Evolutionary conservation across 192 early-diverging fungal genomes (phyloP), one percentile per base, ranked within the genome.

Genomic region (Nowakowskiella sp.): DNA sequence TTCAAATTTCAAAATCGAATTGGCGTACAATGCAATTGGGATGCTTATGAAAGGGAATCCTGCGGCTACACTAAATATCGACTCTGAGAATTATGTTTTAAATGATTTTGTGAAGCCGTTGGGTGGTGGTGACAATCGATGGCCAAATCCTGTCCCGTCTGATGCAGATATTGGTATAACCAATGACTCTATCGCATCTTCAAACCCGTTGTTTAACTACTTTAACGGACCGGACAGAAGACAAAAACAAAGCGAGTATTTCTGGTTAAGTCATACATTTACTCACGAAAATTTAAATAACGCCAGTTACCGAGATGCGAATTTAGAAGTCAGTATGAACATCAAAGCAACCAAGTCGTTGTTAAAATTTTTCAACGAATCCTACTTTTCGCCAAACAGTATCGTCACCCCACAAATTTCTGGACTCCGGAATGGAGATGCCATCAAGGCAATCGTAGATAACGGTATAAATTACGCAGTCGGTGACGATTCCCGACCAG

Each of bases 391-490:
- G 19, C 64, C 47, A 24, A 43, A 49, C 16, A 26, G 70, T 6
- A 73, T 71, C 57, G 60, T 71, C 24, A 71, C 70, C 8, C 70
- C 70, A 13, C 36, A 60, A 50, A 71, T 71, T 31, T 60, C 70
- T 19, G 70, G 70, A 58, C 30, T 71, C 30, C 67, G 60, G 51
- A 71, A 71, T 48, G 71, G 53, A 24, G 70, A 73, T 26, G 67
- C 67, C 1, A 36, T 69, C 13, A 10, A 25, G 8, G 72, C 67
- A 16, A 22, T 69, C 7, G 24, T 44, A 2, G 68, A 74, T 13
- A 31, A 57, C 34, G 67, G 67, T 43, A 67, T 72, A 33, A 64
- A 36, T 1, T 28, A 44, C 30, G 53, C 52, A 16, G 67, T 69
- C 36, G 67, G 67, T 29, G 67, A 69, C 51, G 44, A 48, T 9